Percentiles rank a stretch among this genome's conserved stretches.
Evolutionary conservation across 2,329 filamentous ascomycete genomes (phyloP).

Genomic region (Albifimbria verrucaria): DNA sequence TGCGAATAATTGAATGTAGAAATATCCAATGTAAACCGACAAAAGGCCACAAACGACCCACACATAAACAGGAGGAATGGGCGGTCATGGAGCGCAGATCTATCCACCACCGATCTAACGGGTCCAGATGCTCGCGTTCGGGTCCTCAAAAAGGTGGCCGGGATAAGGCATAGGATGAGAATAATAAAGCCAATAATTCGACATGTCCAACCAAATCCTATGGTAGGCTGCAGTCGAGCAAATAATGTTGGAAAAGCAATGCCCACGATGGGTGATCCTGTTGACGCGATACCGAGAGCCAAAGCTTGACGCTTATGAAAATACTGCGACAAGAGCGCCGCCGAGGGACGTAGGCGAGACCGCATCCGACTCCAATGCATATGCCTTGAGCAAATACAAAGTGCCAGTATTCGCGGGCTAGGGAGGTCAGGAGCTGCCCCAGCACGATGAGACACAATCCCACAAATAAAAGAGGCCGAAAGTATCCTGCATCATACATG

Average conservation of each 20-base stretch:
- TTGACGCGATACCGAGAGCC: constrained; percentile 29
- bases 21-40: constrained; percentile 46
- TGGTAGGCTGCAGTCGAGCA: constrained; percentile 41
- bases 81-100: constrained; percentile 34
- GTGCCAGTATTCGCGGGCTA: constrained; percentile 40
- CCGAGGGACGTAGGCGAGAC: constrained; percentile 36
- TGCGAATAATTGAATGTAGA: constrained; percentile 41
- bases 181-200: constrained; percentile 42
- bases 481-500: constrained; percentile 44
- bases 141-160: constrained; percentile 23
- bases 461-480: constrained; percentile 33
- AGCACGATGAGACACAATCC: constrained; percentile 41
- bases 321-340: constrained; percentile 29
- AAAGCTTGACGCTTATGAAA: constrained; percentile 24
- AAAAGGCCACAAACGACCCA: no score
- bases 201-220: constrained; percentile 55
- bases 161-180: constrained; percentile 23
- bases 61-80: constrained; percentile 38
- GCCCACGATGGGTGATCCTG: constrained; percentile 28
- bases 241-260: constrained; percentile 30
- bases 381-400: constrained; percentile 41
- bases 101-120: neutral
- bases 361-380: constrained; percentile 41
- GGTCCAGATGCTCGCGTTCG: constrained; percentile 7
- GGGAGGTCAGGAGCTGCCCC: constrained; percentile 40